Base-by-base conservation (phyloP, 2,329 filamentous ascomycete genomes). In the Paradendryphiella salina region DNA sequence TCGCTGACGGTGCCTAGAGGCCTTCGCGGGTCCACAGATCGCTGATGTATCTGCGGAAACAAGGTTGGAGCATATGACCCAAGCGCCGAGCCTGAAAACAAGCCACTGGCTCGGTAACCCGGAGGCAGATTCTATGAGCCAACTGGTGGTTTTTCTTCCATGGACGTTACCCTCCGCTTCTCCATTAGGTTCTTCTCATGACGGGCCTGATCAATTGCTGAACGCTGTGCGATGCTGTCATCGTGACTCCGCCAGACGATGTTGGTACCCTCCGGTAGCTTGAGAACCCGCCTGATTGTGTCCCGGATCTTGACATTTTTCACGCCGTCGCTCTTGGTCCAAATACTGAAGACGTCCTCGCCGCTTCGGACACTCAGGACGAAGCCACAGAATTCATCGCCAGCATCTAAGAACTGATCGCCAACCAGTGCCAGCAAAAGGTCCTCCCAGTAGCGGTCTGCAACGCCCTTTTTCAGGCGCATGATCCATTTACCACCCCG, bases 301-400 rank as follows among this genome's bases (percentile, higher is more conserved):
- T 99, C 92, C 88, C 93, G 87, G 68, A 99, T 96, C 80, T 96
- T 96, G 65, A 97, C 88, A 74, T 96, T 95, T 66, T 90, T 86
- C 57, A 91, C 90, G 36, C 91, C 93, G 68, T 96, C 90, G 65
- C 90, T 94, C 73, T 91, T 89, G 47, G 92, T 96, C 94, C 94
- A 99, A 70, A 99, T 91, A 77, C 91, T 96, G 73, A 99, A 82
- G 56, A 97, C 95, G 71, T 99, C 94, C 77, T 99, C 94, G 35
- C 92, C 93, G 67, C 92, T 96, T 56, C 94, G 84, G 57, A 99
- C 89, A 72, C 92, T 97, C 35, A 99, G 82, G 23, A 99, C 94
- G 46, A 89, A 90, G 53, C 94, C 94, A 69, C 93, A 99, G 34
- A 99, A 88, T 73, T 99, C 93, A 63, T 97, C 93, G 42, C 87